Evolutionary conservation across 2,329 filamentous ascomycete genomes (phyloP).

Genomic region (Trichoderma cornu-damae): DNA sequence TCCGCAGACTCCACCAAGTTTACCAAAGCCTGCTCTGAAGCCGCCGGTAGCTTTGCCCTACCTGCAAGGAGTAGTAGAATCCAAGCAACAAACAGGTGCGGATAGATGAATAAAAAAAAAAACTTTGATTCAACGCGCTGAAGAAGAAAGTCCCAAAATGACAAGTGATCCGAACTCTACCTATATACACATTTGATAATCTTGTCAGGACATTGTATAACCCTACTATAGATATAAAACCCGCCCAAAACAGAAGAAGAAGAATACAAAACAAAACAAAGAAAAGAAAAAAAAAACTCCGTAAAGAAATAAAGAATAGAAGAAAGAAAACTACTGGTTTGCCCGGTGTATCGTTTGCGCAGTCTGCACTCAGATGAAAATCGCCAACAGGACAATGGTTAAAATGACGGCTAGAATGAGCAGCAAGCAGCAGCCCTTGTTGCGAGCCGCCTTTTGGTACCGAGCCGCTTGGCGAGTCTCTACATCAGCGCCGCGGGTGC

Average conservation of each 20-base stretch:
- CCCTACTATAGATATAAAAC: background rate
- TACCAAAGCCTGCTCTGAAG: constrained; percentile 19
- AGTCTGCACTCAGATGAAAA: constrained; percentile 49
- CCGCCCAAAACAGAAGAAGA: background rate
- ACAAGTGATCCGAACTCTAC: constrained; percentile 16
- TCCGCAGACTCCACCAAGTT: constrained; percentile 19
- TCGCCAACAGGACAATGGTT: constrained; percentile 82
- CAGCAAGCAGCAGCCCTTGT: constrained; percentile 88
- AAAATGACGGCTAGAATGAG: constrained; percentile 84
- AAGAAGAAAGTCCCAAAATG: background rate
- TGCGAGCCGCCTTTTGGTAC: constrained; percentile 92
- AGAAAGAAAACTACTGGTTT: background rate
- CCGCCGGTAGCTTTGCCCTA: constrained; percentile 22
- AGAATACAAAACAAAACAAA: background rate
- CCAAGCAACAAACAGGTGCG: background rate
- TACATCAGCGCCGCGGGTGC: constrained; percentile 78
- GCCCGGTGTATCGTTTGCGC: constrained; percentile 8
- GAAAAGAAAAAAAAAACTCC: constrained; percentile 19
- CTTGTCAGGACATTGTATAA: constrained; percentile 12
- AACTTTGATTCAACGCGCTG: constrained; percentile 17
- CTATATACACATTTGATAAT: constrained; percentile 18
- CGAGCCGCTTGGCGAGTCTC: constrained; percentile 81
- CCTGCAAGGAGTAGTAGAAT: constrained; percentile 20
- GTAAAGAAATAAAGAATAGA: constrained; percentile 4
- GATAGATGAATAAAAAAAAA: constrained; percentile 19